Conservation (phyloP, 352 stramenopile genomes). For the Pythium dissimile region DNA sequence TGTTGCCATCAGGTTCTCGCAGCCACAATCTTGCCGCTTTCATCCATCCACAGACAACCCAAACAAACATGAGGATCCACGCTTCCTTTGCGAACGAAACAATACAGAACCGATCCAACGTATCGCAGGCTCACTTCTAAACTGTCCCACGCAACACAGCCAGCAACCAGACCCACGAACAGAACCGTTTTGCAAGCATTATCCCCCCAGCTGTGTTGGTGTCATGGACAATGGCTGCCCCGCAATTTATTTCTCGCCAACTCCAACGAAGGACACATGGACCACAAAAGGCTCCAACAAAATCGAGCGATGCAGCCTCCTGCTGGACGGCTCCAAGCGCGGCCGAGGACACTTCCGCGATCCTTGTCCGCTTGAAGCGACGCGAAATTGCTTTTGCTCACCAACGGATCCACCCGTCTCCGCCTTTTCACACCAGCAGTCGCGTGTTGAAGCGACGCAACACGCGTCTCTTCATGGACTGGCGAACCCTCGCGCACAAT, state of each 20-base stretch:
- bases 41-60: no score
- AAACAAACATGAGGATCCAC: no score
- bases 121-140: no score
- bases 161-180: not conserved
- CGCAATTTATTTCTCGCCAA: not conserved
- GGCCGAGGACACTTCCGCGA: not conserved
- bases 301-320: no score
- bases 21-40: not conserved
- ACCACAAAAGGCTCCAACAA: no score
- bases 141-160: not conserved
- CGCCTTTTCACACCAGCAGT: not conserved
- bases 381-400: no score
- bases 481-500: no score
- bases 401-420: not conserved
- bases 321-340: not conserved
- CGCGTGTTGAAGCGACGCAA: constrained; percentile 14
- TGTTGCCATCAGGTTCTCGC: not conserved
- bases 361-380: not conserved
- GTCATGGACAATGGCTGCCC: not conserved
- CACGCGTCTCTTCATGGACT: constrained; percentile 7
- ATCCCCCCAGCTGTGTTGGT: not conserved
- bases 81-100: not conserved
- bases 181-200: not conserved
- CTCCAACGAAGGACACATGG: no score
- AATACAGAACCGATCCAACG: not conserved